Evolutionary conservation across 1,284 basidiomycete genomes (phyloP), one percentile per base, ranked within the genome.

Genomic region (Cystobasidiaceae sp.): DNA sequence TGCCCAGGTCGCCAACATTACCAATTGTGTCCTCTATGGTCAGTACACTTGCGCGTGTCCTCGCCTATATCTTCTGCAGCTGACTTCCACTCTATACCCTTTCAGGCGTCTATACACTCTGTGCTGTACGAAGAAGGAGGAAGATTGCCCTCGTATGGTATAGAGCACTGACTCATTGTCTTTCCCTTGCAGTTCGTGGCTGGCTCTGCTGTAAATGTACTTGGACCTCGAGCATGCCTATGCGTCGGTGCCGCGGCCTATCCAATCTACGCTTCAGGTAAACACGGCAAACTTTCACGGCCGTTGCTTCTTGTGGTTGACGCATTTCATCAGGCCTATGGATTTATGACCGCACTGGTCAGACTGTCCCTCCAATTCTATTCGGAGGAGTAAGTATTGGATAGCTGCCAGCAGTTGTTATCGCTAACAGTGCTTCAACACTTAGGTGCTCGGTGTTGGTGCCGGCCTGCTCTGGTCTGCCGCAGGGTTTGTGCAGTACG

Each of bases 331-430:
- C 48, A 6, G 21, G 7, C 6, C 28, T 9, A 21, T 21, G 48
- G 37, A 39, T 54, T 21, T 54, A 54, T 30, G 51, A 54, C 34
- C 25, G 51, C 17, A 54, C 51, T 21, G 28, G 30, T 6, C 51
- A 34, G 13, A 30, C 19, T 23, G 51, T 54, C 4, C 51, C 51
- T 8, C 51, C 51, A 6, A 54, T 54, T 21, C 21, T 54, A 5
- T 54, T 54, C 51, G 46, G 46, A 23, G 51, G 23, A 5, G 51
- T 54, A 11, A 39, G 11, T n/a, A 39, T 39, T 39, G 37, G 37
- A 39, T n/a, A n/a, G n/a, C n/a, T n/a, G n/a, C n/a, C n/a, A n/a
- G n/a, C n/a, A n/a, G n/a, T n/a, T n/a, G n/a, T n/a, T n/a, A n/a
- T n/a, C n/a, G n/a, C n/a, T n/a, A n/a, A n/a, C n/a, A n/a, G n/a